Percentiles rank a stretch among this genome's conserved stretches.
phyloP scores from a whole-genome alignment of 305 asterid genomes.

The Salvia sclarea region DNA sequence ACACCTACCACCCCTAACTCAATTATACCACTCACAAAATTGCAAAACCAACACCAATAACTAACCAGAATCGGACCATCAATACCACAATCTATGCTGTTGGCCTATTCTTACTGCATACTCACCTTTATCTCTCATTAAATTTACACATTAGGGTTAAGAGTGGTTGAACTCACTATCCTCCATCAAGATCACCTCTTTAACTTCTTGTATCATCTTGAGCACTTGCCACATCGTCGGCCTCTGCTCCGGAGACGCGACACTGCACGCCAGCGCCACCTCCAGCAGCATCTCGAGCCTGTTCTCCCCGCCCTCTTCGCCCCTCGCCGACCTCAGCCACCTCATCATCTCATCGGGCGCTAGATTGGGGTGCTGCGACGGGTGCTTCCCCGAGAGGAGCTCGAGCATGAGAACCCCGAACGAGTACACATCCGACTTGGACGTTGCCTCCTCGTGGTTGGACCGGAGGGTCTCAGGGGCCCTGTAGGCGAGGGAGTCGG shows the following conservation, averaged over 20 bases:
- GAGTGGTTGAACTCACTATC: constrained; percentile 46
- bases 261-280: constrained; percentile 75
- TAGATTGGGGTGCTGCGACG: constrained; percentile 59
- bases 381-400: constrained; percentile 73
- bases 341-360: constrained; percentile 49
- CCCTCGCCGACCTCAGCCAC: constrained; percentile 72
- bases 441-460: constrained; percentile 41
- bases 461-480: constrained; percentile 65
- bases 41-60: constrained; percentile 14
- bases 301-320: constrained; percentile 51
- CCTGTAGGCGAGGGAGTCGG: constrained; percentile 49
- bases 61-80: not conserved
- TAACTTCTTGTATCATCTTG: constrained; percentile 90
- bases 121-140: not conserved
- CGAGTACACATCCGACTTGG: constrained; percentile 80
- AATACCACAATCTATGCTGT: not conserved
- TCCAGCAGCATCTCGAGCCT: constrained; percentile 73
- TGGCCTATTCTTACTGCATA: not conserved
- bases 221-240: constrained; percentile 94
- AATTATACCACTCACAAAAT: constrained; percentile 5
- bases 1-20: constrained; percentile 23
- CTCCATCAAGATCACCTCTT: constrained; percentile 64
- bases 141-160: not conserved
- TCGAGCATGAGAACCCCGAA: constrained; percentile 78
- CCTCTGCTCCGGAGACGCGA: constrained; percentile 64